phyloP scores from a whole-genome alignment of 345 rosid genomes.

The Dimocarpus longan region DNA sequence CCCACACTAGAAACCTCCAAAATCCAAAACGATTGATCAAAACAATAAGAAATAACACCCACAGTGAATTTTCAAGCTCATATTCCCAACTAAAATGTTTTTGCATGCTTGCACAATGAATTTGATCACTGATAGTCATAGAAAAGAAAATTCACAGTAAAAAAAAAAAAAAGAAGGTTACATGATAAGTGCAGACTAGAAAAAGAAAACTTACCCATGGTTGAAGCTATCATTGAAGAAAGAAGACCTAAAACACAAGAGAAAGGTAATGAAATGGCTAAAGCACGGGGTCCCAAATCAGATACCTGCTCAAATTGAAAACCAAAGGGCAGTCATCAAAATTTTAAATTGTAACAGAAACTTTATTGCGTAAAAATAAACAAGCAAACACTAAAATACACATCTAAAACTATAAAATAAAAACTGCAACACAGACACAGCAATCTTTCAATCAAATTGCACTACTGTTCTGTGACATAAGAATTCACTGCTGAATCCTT shows the following conservation, averaged over 20 bases:
- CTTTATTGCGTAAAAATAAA: background rate
- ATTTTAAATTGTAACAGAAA: background rate
- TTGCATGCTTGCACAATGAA: background rate
- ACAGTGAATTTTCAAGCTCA: background rate
- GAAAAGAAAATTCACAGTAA: background rate
- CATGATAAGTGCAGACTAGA: background rate
- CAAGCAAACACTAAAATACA: background rate
- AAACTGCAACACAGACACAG: background rate
- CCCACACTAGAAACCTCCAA: background rate
- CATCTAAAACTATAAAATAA: background rate
- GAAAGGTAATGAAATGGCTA: conserved; percentile 51
- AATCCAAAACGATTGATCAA: background rate
- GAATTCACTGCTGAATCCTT: too few species aligned
- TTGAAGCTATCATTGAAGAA: conserved; percentile 55
- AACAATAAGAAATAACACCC: background rate
- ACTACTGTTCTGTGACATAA: background rate
- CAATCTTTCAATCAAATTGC: background rate
- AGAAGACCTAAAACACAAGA: conserved; percentile 54
- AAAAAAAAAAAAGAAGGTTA: background rate
- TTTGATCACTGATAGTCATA: background rate
- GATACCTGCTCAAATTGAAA: conserved; percentile 38
- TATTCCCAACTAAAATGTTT: background rate
- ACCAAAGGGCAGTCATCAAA: conserved; percentile 3
- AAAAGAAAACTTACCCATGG: conserved; percentile 43
- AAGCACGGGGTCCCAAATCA: conserved; percentile 49